phyloP scores from a whole-genome alignment of 148 eudicot species.

The Chenopodium berlandieri region DNA sequence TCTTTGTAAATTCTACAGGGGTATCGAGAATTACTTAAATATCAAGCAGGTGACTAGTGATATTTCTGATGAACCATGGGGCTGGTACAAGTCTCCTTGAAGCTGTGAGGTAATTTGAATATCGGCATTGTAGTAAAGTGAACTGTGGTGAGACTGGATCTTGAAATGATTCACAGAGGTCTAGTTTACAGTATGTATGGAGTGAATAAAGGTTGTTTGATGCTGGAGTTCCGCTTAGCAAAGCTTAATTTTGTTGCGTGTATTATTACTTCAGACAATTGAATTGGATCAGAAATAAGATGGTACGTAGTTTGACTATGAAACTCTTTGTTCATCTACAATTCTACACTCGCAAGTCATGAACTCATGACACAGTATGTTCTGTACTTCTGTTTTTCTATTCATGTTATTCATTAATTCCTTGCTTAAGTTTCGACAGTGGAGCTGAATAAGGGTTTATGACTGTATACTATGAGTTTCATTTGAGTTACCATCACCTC shows the following conservation, averaged over 20 bases:
- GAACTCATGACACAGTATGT: too few species aligned
- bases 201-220: neutral
- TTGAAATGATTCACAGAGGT: neutral
- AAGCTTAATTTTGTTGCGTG: neutral
- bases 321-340: neutral
- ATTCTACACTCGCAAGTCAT: too few species aligned
- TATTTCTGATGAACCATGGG: conserved; percentile 84
- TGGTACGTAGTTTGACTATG: neutral
- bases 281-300: neutral
- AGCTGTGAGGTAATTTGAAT: conserved; percentile 35
- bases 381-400: too few species aligned
- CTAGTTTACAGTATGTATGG: neutral
- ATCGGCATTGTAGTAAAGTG: neutral
- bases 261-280: neutral
- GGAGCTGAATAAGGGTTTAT: too few species aligned
- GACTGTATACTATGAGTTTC: too few species aligned
- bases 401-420: too few species aligned
- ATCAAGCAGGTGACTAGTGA: conserved; percentile 89
- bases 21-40: conserved; percentile 83
- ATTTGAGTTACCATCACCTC: too few species aligned
- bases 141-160: neutral
- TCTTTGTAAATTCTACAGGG: conserved; percentile 52
- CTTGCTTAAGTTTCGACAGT: too few species aligned
- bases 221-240: neutral
- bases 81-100: conserved; percentile 88